phyloP scores from a whole-genome alignment of 129 eudicot genomes.

The Oenanthe sinensis region DNA sequence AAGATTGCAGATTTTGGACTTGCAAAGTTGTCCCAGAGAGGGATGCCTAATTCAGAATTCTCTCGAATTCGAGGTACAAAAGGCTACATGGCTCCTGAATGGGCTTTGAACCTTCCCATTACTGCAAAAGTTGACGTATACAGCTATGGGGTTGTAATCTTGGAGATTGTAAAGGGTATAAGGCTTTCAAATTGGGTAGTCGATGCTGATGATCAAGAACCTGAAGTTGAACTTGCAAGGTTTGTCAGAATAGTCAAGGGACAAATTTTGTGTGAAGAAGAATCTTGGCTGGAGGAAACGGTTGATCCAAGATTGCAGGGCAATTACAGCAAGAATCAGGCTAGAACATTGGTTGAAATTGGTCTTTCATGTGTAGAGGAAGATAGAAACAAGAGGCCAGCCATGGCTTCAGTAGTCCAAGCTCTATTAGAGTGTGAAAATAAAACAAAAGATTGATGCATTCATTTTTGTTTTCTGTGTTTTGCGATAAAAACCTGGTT shows the following conservation, averaged over 20 bases:
- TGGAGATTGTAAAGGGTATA: conserved; percentile 45
- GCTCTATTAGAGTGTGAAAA: conserved; percentile 29
- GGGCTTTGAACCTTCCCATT: conserved; percentile 34
- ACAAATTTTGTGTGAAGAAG: conserved; percentile 12
- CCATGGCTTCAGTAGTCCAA: conserved; percentile 39
- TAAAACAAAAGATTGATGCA: not conserved
- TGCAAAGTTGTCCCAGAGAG: conserved; percentile 45
- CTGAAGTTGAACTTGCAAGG: conserved; percentile 15
- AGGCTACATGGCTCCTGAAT: conserved; percentile 70
- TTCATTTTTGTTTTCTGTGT: not conserved
- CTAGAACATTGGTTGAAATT: conserved; percentile 19
- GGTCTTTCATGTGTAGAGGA: conserved; percentile 40
- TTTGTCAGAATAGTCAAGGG: conserved; percentile 16
- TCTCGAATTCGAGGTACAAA: conserved; percentile 43
- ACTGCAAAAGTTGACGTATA: conserved; percentile 58
- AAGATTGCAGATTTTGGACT: conserved; percentile 58
- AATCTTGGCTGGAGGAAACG: conserved; percentile 29
- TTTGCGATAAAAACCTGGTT: too few relatives aligned
- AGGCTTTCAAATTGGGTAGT: conserved; percentile 21
- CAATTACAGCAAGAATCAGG: conserved; percentile 33
- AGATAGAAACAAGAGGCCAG: conserved; percentile 40
- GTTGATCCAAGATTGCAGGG: conserved; percentile 49
- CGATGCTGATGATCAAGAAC: conserved; percentile 18
- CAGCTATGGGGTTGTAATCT: conserved; percentile 47
- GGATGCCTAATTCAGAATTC: conserved; percentile 21